Evolutionary conservation across 306 rosid genomes (phyloP).

Genomic region (Ochetophila trinervis): DNA sequence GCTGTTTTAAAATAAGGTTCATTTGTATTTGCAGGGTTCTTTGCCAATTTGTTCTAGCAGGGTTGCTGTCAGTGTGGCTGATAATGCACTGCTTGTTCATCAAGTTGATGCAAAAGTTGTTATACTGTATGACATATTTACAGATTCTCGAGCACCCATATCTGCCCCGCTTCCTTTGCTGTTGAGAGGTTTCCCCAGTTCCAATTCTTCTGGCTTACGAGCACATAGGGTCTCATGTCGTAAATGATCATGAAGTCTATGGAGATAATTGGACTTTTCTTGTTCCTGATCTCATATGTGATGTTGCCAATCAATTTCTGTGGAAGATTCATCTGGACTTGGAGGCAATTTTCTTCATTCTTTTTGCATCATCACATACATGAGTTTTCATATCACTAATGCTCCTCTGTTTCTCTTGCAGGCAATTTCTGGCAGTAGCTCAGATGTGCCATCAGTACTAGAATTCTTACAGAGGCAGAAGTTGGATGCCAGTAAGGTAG

Average conservation of each 20-base stretch:
- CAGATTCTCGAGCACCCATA: slow-evolving; percentile 87
- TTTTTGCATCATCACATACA: slow-evolving; percentile 16
- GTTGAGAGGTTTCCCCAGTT: slow-evolving; percentile 73
- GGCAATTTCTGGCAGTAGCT: slow-evolving; percentile 96
- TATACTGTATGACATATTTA: slow-evolving; percentile 80
- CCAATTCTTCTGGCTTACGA: slow-evolving; percentile 46
- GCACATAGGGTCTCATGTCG: slow-evolving; percentile 42
- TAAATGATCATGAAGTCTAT: slow-evolving; percentile 56
- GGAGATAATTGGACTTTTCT: slow-evolving; percentile 78
- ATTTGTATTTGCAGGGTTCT: slow-evolving; percentile 71
- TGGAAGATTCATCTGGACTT: slow-evolving; percentile 90
- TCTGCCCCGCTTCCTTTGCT: slow-evolving; percentile 95
- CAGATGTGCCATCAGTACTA: slow-evolving; percentile 83
- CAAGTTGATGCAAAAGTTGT: slow-evolving; percentile 98
- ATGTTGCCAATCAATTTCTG: slow-evolving; percentile 56
- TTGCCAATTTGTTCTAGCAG: slow-evolving; percentile 87
- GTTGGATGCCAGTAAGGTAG: slow-evolving; percentile 76
- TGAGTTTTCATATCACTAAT: not conserved
- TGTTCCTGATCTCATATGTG: slow-evolving; percentile 84
- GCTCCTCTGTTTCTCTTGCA: slow-evolving; percentile 29
- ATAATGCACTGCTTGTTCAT: slow-evolving; percentile 87
- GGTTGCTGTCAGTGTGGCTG: slow-evolving; percentile 88
- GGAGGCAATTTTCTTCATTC: slow-evolving; percentile 51
- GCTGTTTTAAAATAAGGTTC: slow-evolving; percentile 23
- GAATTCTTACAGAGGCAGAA: slow-evolving; percentile 97